Evolutionary conservation across 2,329 filamentous ascomycete species (phyloP).

Genomic region (Calonectria hongkongensis): DNA sequence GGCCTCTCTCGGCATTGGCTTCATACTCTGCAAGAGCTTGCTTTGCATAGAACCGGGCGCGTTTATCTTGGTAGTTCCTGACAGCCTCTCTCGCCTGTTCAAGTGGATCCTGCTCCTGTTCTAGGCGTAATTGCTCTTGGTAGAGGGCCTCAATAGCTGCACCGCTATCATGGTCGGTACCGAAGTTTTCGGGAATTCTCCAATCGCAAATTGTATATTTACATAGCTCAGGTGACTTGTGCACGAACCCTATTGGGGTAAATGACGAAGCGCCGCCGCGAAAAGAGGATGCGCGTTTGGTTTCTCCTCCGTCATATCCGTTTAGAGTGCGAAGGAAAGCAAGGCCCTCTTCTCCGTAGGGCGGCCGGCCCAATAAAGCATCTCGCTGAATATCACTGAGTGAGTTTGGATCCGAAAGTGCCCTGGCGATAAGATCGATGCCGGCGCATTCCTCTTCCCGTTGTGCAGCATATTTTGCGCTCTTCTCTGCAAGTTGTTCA

Average conservation of each 20-base stretch:
- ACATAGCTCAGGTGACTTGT: background rate
- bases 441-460: no score
- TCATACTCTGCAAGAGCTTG: background rate
- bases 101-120: background rate
- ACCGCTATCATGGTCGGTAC: background rate
- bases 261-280: background rate
- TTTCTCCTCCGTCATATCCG: background rate
- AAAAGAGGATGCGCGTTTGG: background rate
- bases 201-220: conserved; percentile 5
- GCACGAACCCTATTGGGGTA: background rate
- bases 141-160: background rate
- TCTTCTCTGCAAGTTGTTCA: no score
- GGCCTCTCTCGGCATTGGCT: background rate
- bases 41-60: background rate
- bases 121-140: background rate
- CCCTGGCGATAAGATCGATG: no score
- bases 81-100: background rate
- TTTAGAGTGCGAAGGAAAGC: background rate
- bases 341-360: background rate
- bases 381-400: background rate
- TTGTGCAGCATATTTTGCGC: no score
- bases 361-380: background rate
- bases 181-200: background rate
- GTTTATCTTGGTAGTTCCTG: background rate
- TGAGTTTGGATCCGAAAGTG: background rate